Evolutionary conservation across 176 grass and related monocot genomes (phyloP), one percentile per base, ranked within the genome.

Genomic region (Eragrostis nindensis): DNA sequence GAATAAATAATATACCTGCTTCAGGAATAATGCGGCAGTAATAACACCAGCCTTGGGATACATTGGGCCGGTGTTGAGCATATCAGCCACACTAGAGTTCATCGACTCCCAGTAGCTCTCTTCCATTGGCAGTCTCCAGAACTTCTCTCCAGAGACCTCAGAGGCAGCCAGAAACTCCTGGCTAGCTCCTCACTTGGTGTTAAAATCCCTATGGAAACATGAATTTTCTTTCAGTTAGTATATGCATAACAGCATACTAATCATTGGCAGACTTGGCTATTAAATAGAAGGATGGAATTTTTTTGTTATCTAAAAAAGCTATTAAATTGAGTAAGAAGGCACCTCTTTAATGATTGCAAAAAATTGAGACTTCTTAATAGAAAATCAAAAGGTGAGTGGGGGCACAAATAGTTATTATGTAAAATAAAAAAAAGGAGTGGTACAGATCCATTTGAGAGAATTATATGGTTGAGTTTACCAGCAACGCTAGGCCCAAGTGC

Each of bases 61-160:
- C 45, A 88, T 87, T 8, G 88, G 82, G 3, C 96, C 96, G 5
- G 92, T 93, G 82, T 98, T 98, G 24, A 93, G 82, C 96, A 98
- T 98, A 65, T 98, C 96, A 55, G 96, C 96, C n/a, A 98, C 96
- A 11, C 96, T 73, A 0, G 96, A 98, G 84, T 91, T 95, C 96
- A 98, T 98, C 0, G 86, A 91, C 62, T 98, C 96, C 96, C 96
- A 98, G 1, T 98, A 98, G 63, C 90, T 95, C 43, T 98, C 96
- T 67, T 98, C 96, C 27, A 98, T 53, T 27, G 96, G 96, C 72
- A 98, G 77, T 70, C 96, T 95, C 96, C 96, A 98, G 42, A 98
- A 87, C 73, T 95, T 98, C 67, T 98, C 96, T 16, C 96, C 96
- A 16, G 96, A 90, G 45, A 84, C 40, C 49, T 95, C 88, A 70